Percentiles rank a stretch among this genome's conserved stretches.
phyloP scores from a whole-genome alignment of 2,329 filamentous ascomycete species.

The Blumeria graminis region DNA sequence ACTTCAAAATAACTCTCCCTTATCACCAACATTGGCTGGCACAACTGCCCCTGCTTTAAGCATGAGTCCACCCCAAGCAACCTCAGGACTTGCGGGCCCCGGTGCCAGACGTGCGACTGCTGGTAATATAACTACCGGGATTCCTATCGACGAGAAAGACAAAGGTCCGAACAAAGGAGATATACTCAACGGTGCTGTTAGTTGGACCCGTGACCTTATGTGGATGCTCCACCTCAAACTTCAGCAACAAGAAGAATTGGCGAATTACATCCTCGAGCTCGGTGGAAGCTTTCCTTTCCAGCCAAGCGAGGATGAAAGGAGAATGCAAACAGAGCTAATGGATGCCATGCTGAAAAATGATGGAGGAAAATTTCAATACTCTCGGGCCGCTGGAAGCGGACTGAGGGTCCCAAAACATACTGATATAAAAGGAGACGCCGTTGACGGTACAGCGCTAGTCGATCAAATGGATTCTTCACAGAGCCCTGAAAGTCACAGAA shows the following conservation, averaged over 20 bases:
- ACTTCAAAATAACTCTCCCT: slow-evolving; percentile 70
- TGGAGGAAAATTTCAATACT: slow-evolving; percentile 50
- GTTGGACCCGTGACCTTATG: slow-evolving; percentile 94
- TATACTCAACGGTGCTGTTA: slow-evolving; percentile 87
- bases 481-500: slow-evolving; percentile 22
- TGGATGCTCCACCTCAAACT: slow-evolving; percentile 84
- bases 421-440: slow-evolving; percentile 61
- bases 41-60: slow-evolving; percentile 24
- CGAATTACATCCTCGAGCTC: slow-evolving; percentile 46
- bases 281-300: slow-evolving; percentile 61
- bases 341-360: slow-evolving; percentile 71
- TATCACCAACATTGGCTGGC: slow-evolving; percentile 60
- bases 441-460: slow-evolving; percentile 24
- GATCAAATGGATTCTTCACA: slow-evolving; percentile 20
- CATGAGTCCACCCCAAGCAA: slow-evolving; percentile 50
- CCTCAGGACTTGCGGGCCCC: slow-evolving; percentile 67
- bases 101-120: slow-evolving; percentile 54
- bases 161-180: slow-evolving; percentile 98
- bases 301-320: slow-evolving; percentile 71
- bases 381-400: slow-evolving; percentile 58
- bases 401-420: slow-evolving; percentile 84
- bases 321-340: slow-evolving; percentile 83
- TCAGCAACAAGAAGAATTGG: slow-evolving; percentile 69
- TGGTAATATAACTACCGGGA: slow-evolving; percentile 72
- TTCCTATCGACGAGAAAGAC: slow-evolving; percentile 91